Evolutionary conservation across 139 green algal species (phyloP).

Genomic region (Parachlorella kessleri): DNA sequence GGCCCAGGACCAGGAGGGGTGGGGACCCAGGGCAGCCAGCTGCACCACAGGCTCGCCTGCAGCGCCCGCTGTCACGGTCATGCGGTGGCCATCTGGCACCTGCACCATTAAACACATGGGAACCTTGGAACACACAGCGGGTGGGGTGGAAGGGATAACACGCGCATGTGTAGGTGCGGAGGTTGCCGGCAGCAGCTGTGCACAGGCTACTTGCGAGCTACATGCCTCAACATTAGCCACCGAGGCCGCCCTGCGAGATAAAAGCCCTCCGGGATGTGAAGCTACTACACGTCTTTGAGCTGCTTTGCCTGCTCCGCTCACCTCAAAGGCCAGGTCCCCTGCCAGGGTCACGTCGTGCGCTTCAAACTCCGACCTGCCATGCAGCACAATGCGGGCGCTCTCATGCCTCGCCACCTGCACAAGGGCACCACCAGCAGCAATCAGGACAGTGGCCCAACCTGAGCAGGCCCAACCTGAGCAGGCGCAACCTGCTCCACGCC

Average conservation of each 20-base stretch:
- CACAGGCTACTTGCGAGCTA: no score
- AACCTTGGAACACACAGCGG: neutral
- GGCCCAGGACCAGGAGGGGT: slow-evolving; percentile 63
- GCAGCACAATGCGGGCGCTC: slow-evolving; percentile 71
- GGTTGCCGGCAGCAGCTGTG: neutral
- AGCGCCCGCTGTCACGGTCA: slow-evolving; percentile 58
- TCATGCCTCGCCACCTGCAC: slow-evolving; percentile 62
- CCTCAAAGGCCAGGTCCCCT: slow-evolving; percentile 67
- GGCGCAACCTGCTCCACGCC: no score
- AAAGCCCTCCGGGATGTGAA: neutral
- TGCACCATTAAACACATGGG: neutral
- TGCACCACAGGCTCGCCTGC: neutral
- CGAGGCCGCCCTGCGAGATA: neutral
- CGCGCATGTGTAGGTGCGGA: neutral
- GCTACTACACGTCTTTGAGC: neutral
- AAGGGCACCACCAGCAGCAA: neutral
- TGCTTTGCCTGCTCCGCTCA: neutral
- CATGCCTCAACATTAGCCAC: neutral
- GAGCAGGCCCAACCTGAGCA: no score
- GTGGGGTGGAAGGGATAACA: neutral
- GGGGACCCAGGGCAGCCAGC: slow-evolving; percentile 27
- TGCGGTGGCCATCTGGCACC: slow-evolving; percentile 79
- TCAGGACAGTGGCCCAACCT: no score
- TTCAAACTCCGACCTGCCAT: slow-evolving; percentile 91
- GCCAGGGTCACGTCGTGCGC: slow-evolving; percentile 61